Evolutionary conservation across 345 rosid genomes (phyloP), one percentile per base, ranked within the genome.

Genomic region (Balakata baccata): DNA sequence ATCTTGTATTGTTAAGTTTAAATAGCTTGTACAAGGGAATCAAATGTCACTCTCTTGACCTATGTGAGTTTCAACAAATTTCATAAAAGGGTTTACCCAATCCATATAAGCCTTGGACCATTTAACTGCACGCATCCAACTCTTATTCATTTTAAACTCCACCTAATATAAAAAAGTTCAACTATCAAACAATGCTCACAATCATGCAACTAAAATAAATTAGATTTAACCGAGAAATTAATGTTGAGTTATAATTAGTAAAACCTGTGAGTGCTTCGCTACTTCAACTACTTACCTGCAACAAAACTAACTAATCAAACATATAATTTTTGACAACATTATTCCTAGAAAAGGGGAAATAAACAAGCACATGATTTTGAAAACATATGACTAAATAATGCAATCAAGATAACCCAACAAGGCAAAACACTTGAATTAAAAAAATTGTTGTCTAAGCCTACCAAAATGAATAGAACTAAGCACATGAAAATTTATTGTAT

Each of bases 261-360:
- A 57, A 57, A 43, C 64, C 49, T 54, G 29, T 7, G 52, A 20
- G 47, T 38, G 45, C 50, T 56, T 53, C 73, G 34, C 49, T 16
- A 58, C 12, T 22, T 57, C 39, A 38, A 68, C 9, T 52, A 6
- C 20, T 52, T 5, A 68, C 60, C 71, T 68, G 59, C 71, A 68
- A 51, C 34, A 14, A 49, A 25, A 23, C 59, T 54, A 9, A 9
- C 38, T 20, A 2, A 49, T 16, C 38, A 50, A 25, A 67, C 69
- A n/a, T 17, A 16, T 51, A 54, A 68, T 52, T 4, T 17, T 8
- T 38, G 45, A 29, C 71, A 37, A 1, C 50, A 50, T 50, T 54
- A 50, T 16, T 13, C 71, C 58, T 50, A 68, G 1, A 68, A 29
- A 51, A 51, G 12, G 6, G 41, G 56, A 51, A 68, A 68, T 10